Evolutionary conservation across 805 yeast species (phyloP).

Genomic region (Saccharomycopsis vini): DNA sequence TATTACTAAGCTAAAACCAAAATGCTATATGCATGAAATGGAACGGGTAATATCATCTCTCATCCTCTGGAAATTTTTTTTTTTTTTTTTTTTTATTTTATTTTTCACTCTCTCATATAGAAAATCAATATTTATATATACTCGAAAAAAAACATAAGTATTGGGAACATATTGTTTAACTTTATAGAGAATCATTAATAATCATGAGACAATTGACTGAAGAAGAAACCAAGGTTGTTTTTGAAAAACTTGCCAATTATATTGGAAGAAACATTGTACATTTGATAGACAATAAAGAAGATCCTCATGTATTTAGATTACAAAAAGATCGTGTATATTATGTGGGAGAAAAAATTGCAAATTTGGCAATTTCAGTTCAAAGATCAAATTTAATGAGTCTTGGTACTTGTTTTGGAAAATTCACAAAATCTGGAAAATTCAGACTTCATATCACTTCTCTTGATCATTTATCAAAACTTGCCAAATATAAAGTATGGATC

Average conservation of each 20-base stretch:
- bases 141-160: no score
- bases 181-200: no score
- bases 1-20: no score
- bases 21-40: no score
- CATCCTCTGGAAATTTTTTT: no score
- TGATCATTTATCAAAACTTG: constrained; percentile 72
- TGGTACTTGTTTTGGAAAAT: constrained; percentile 91
- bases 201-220: constrained; percentile 91
- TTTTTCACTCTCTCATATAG: no score
- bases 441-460: constrained; percentile 90
- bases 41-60: no score
- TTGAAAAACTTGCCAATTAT: constrained; percentile 92
- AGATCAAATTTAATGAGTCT: constrained; percentile 85
- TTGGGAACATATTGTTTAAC: no score
- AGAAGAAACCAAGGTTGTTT: constrained; percentile 91
- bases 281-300: constrained; percentile 70
- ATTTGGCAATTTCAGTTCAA: constrained; percentile 83
- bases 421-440: constrained; percentile 95
- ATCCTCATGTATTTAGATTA: constrained; percentile 89
- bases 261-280: constrained; percentile 92
- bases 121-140: no score
- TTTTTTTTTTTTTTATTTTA: no score
- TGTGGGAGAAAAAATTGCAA: constrained; percentile 73
- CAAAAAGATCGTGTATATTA: constrained; percentile 97
- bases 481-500: constrained; percentile 93